Evolutionary conservation across 2,329 filamentous ascomycete species (phyloP).

Genomic region (Escovopsis sp.): DNA sequence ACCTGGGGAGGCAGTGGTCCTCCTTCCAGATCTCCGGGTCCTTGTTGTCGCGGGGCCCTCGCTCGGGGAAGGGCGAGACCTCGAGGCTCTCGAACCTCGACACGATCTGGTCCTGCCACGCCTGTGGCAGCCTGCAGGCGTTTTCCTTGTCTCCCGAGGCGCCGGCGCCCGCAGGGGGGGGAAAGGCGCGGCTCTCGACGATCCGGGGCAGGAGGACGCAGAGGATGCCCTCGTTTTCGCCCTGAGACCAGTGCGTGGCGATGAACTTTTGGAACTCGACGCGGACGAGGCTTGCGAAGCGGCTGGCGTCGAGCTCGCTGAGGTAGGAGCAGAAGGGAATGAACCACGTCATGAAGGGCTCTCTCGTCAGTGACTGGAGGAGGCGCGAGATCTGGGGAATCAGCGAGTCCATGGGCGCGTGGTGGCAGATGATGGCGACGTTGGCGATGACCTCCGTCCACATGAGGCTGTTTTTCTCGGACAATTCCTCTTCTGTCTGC

Average conservation of each 20-base stretch:
- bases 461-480: slow-evolving; percentile 22
- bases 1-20: slow-evolving; percentile 50
- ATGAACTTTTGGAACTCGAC: slow-evolving; percentile 78
- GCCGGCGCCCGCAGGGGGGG: too few relatives aligned
- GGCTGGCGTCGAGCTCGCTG: slow-evolving; percentile 53
- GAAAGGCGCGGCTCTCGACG: slow-evolving; percentile 39
- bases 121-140: slow-evolving; percentile 41
- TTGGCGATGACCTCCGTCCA: slow-evolving; percentile 45
- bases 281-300: slow-evolving; percentile 66
- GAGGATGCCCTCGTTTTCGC: slow-evolving; percentile 48
- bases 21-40: slow-evolving; percentile 46
- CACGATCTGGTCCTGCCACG: slow-evolving; percentile 60
- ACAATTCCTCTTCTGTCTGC: slow-evolving; percentile 16
- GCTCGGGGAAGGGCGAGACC: slow-evolving; percentile 48
- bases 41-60: slow-evolving; percentile 43
- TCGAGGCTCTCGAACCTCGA: slow-evolving; percentile 52
- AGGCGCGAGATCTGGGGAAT: slow-evolving; percentile 55
- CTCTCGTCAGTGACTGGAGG: slow-evolving; percentile 46
- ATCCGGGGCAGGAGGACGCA: slow-evolving; percentile 55
- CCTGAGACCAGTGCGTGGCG: slow-evolving; percentile 54
- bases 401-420: slow-evolving; percentile 64
- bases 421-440: slow-evolving; percentile 52
- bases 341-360: slow-evolving; percentile 56
- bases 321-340: slow-evolving; percentile 74
- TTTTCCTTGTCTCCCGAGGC: slow-evolving; percentile 38